Base-by-base conservation (phyloP, 2,329 filamentous ascomycete genomes). In the Xylariaceae sp. region DNA sequence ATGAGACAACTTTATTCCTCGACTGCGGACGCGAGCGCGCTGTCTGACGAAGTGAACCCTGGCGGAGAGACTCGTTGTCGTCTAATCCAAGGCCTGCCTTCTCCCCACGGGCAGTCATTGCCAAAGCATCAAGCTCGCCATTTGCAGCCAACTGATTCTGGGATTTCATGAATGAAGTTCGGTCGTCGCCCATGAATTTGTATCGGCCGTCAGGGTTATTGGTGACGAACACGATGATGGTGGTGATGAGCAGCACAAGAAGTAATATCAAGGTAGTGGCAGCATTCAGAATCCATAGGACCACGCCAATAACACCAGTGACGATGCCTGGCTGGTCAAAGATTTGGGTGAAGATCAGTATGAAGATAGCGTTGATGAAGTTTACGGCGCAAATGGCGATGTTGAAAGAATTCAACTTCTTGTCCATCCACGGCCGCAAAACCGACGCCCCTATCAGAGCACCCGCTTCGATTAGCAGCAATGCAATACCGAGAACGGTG, bases 91-190 rank as follows among this genome's bases (percentile, higher is more conserved):
- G 79, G 44, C 79, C 79, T 0, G 53, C 52, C 71, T 89, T 88
- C 68, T 95, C 91, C 54, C 91, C 91, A 67, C 92, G 86, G 32
- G 92, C 92, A 5, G 91, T 95, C 15, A 88, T 89, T 60, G 89
- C 92, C 53, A 96, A 76, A 8, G 92, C 92, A 70, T 96, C 91
- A 47, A 96, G 80, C 72, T 96, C 92, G 7, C 91, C 95, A 4
- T 87, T 89, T 15, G 78, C 74, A 43, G 73, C 82, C 50, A 96
- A 77, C 66, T 92, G 86, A 5, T 88, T 88, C 71, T 94, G 88
- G 13, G 91, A 96, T 77, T 96, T 96, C 84, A 96, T 96, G 75
- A 97, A 96, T 9, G 92, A 96, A 48, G 89, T 90, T 64, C 92
- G 87, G 71, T 97, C 92, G 66, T 97, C 92, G 51, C 88, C 87